These are phyloP conservation scores for Gossypium anomalum DNA, from an alignment of 345 rosid species.

Conservation along the genomic window DNA sequence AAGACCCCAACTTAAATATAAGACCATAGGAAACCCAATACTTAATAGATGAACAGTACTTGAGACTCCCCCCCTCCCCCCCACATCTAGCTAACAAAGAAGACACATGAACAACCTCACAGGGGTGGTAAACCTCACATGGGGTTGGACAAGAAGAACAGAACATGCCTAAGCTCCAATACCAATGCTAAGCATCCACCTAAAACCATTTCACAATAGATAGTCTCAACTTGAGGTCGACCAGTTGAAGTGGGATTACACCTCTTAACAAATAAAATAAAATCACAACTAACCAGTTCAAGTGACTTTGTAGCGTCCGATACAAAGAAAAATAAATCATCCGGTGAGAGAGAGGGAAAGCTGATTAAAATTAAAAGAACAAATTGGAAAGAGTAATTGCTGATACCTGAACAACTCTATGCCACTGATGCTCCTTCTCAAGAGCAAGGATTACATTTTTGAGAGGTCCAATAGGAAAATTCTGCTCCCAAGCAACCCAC, in stretches of 20 bases:
- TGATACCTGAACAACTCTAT: constrained; percentile 72
- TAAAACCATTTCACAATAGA: background rate
- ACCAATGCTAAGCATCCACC: background rate
- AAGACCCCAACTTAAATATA: background rate
- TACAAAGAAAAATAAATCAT: background rate
- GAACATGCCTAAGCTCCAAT: background rate
- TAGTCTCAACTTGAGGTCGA: background rate
- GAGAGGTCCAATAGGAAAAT: constrained; percentile 72
- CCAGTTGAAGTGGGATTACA: background rate
- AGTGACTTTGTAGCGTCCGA: background rate
- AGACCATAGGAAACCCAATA: background rate
- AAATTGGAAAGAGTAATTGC: constrained; percentile 4
- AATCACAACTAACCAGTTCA: background rate
- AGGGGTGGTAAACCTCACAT: background rate
- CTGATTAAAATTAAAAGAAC: background rate
- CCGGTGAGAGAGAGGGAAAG: background rate
- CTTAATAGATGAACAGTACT: background rate
- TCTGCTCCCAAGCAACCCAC: constrained; percentile 95
- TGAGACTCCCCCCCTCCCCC: background rate
- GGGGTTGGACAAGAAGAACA: background rate
- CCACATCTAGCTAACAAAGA: background rate
- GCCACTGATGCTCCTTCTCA: constrained; percentile 89
- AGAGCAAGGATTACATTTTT: constrained; percentile 62
- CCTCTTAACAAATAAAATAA: background rate
- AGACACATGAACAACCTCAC: background rate